Evolutionary conservation across 148 eudicot species (phyloP), one percentile per base, ranked within the genome.

Genomic region (Vaccinium corymbosum): DNA sequence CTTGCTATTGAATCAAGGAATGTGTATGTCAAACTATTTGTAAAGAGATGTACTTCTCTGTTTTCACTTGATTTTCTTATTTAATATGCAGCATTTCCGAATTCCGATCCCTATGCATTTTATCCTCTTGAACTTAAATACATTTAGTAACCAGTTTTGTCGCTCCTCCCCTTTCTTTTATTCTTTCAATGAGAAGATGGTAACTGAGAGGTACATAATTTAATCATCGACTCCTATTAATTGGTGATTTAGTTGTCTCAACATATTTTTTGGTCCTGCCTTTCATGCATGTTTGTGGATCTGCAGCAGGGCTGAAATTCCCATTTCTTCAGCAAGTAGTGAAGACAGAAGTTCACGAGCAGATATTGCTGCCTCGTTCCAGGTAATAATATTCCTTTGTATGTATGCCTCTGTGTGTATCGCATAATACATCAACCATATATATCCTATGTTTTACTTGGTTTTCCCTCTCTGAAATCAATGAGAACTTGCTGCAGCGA

Each of bases 341-440:
- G 92, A 91, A 89, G 99, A 97, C 77, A 94, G 94, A 88, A 90
- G 78, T 83, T 85, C 90, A 35, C 92, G 99, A 79, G 98, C 99
- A 78, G 94, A 96, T 83, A 88, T 96, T 91, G 99, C 99, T 55
- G 99, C 98, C 83, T 93, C 98, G 71, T 97, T 97, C 88, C 99
- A 97, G 97, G 99, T 94, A 85, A 81, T 42, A 59, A 62, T 29
- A 73, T 53, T 13, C 49, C 13, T 53, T 53, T 7, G 62, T 73
- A 56, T 15, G 22, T 12, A 32, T 29, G 15, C n/a, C 56, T 53
- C 20, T 53, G 16, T 17, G 10, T 70, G 4, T 20, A 56, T 8
- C 29, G 22, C 61, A 35, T 20, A 29, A 52, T 81, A 57, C 50
- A 7, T 73, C 38, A 62, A 25, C 20, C 62, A 29, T 80, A 80